Base-by-base conservation (phyloP, 2,329 filamentous ascomycete species). In the Cladosporium sp. region DNA sequence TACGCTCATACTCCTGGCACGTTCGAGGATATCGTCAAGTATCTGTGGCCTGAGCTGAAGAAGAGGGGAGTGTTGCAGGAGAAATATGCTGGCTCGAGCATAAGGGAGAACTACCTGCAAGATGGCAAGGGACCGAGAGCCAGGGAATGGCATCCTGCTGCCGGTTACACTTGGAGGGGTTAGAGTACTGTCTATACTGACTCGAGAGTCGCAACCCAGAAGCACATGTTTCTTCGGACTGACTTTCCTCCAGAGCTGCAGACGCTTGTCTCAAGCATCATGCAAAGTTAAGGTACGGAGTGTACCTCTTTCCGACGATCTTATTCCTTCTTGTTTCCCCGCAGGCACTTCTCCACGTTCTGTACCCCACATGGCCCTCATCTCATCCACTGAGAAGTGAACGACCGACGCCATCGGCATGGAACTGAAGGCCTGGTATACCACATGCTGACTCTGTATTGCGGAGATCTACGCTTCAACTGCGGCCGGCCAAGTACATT, bases 1-100 rank as follows among this genome's bases (percentile, higher is more conserved):
- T 78, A 80, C 22, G 76, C 77, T 0, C 77, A 74, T 0, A 78
- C 75, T 0, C 77, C 77, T 0, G 75, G 76, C 0, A 71, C 68
- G 1, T 74, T 74, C 59, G 72, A 72, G 38, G 73, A 74, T 59
- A 64, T 74, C 3, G 71, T 74, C 15, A 69, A 73, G 37, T 64
- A 72, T 30, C 59, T 76, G 3, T 66, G 74, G 55, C 74, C 73
- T 1, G 74, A 75, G 60, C 60, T 76, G 64, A 63, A 67, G 50
- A 63, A 60, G 45, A 63, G 74, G 22, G 74, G 73, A 0, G 63
- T 75, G 1, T 69, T 74, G 54, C 66, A 69, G 47, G 59, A 68
- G 43, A 64, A 67, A 11, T 67, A 65, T 38, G 61, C 63, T 8
- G 67, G 68, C 0, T 57, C 52, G 1, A 65, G 63, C 9, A 67